These are phyloP conservation scores for Diaporthe aspalathi DNA, from an alignment of 2,329 filamentous ascomycete species.

Conservation along the genomic window DNA sequence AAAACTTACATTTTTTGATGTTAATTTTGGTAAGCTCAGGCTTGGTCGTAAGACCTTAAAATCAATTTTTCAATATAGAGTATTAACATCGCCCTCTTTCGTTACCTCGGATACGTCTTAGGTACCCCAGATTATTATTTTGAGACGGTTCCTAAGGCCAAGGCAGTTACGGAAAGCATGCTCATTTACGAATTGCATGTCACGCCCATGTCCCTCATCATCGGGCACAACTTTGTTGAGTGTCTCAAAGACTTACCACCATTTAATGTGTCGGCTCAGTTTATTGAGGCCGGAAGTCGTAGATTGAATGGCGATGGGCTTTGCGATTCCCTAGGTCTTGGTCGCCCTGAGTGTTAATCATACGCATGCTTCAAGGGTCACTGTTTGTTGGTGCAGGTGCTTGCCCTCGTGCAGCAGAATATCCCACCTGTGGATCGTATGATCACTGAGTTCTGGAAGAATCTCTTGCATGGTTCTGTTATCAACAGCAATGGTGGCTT, in stretches of 20 bases:
- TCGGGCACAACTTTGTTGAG: constrained; percentile 10
- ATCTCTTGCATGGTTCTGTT: neutral
- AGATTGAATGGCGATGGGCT: constrained; percentile 4
- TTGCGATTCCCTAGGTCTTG: constrained; percentile 11
- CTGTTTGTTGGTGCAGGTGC: constrained; percentile 4
- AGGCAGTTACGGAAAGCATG: constrained; percentile 8
- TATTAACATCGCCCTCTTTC: neutral
- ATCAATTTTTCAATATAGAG: too few relatives aligned
- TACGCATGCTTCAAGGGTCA: constrained; percentile 15
- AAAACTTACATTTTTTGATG: too few relatives aligned
- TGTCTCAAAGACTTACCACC: constrained; percentile 12
- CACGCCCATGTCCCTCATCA: constrained; percentile 3
- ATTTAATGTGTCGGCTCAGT: neutral
- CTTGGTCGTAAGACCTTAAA: too few relatives aligned
- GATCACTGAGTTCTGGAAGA: neutral
- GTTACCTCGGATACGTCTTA: neutral
- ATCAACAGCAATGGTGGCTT: constrained; percentile 1
- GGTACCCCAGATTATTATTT: constrained; percentile 4
- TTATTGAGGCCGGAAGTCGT: constrained; percentile 11
- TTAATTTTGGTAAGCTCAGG: too few relatives aligned
- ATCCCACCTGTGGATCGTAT: neutral
- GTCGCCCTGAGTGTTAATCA: neutral
- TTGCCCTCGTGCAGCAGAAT: neutral
- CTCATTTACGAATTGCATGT: constrained; percentile 8
- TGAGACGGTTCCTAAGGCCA: neutral